Percentiles rank a stretch among this genome's conserved stretches.
These are phyloP conservation scores for Microcyclosporella mali DNA, from an alignment of 2,329 filamentous ascomycete species.

Conservation along the genomic window DNA sequence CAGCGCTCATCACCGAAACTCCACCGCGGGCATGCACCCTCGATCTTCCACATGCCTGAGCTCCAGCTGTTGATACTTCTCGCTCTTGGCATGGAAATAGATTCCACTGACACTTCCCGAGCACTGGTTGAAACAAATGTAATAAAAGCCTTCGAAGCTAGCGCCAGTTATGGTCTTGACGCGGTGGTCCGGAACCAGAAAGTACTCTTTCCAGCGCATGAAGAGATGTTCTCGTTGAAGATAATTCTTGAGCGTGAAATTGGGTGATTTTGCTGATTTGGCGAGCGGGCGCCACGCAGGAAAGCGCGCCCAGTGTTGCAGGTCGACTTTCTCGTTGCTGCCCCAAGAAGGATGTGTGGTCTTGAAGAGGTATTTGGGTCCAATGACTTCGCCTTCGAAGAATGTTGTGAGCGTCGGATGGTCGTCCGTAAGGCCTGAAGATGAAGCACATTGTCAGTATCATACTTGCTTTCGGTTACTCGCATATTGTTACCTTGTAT, in stretches of 20 bases:
- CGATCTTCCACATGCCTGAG: slow-evolving; percentile 79
- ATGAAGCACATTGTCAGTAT: slow-evolving; percentile 8
- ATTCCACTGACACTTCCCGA: slow-evolving; percentile 83
- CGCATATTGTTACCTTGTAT: slow-evolving; percentile 71
- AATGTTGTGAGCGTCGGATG: slow-evolving; percentile 97
- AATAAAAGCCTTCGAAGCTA: slow-evolving; percentile 98
- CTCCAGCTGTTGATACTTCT: slow-evolving; percentile 95
- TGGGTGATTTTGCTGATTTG: slow-evolving; percentile 54
- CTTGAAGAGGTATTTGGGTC: slow-evolving; percentile 86
- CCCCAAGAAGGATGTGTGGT: slow-evolving; percentile 89
- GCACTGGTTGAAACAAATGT: slow-evolving; percentile 96
- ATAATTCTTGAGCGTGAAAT: slow-evolving; percentile 60
- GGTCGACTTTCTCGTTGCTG: slow-evolving; percentile 81
- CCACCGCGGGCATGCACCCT: slow-evolving; percentile 78
- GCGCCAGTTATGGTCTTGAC: slow-evolving; percentile 87
- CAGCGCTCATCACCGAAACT: slow-evolving; percentile 63
- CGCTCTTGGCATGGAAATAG: slow-evolving; percentile 96
- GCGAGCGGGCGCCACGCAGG: slow-evolving; percentile 73
- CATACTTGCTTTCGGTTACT: background rate
- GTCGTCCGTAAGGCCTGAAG: slow-evolving; percentile 78
- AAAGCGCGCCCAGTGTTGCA: slow-evolving; percentile 91
- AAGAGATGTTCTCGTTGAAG: slow-evolving; percentile 83
- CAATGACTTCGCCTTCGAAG: slow-evolving; percentile 97
- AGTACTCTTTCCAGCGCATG: slow-evolving; percentile 99
- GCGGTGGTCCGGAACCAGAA: slow-evolving; percentile 89